Base-by-base conservation (phyloP, 176 grass and related monocot genomes). In the Tillandsia leiboldiana region DNA sequence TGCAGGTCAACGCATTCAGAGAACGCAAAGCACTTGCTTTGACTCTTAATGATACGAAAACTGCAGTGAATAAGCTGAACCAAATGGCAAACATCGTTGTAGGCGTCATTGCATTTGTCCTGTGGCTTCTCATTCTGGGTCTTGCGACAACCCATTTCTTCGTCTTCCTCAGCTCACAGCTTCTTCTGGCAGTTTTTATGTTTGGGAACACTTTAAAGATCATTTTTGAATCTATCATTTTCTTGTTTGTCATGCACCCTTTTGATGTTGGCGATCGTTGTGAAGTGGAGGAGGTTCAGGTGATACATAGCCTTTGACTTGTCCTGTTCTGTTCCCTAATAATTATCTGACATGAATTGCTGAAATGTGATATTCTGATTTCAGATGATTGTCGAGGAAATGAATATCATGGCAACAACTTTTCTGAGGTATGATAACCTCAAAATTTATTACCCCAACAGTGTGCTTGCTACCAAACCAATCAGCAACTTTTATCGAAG, bases 11-110 rank as follows among this genome's bases (percentile, higher is more conserved):
- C 75, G 93, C 89, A 12, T 97, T 92, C 63, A 85, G 83, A 83
- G 86, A 97, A 63, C 88, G 93, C 58, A 97, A 91, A 12, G 89
- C 89, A 33, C 89, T 97, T 9, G 86, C 93, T n/a, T 77, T 97
- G 51, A 97, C 93, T 29, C 93, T 97, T 9, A 97, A 97, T 48
- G 93, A 97, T 78, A 97, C 93, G 1, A 97, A 97, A 78, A 97
- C 93, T 23, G 89, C 93, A 2, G 89, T 97, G 65, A 97, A 92
- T 76, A 97, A 90, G 71, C 93, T 97, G 47, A 84, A 97, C 82
- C 93, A 90, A 18, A 90, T 97, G 89, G 93, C 93, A 61, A 97
- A 92, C 64, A 70, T 92, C 1, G 65, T 92, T 2, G 84, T 92
- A 0, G 83, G 51, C 2, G 15, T 97, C 17, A 85, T 97, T 48